A percentile compares a stretch with the other conserved stretches of the same genome.
These are phyloP conservation scores for Quercus wislizeni DNA, from an alignment of 306 rosid species.

Conservation along the genomic window DNA sequence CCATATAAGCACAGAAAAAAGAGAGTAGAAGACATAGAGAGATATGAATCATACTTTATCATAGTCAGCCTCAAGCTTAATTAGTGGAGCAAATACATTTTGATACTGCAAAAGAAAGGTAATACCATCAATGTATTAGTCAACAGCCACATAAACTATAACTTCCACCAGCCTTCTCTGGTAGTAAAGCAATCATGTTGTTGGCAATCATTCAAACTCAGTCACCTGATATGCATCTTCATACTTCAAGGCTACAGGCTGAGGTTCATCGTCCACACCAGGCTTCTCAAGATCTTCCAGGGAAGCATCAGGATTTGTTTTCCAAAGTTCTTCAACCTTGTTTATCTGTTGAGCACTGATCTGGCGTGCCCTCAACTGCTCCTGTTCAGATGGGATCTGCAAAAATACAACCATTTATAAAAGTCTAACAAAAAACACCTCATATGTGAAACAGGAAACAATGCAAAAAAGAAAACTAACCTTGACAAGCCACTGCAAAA, in stretches of 20 bases:
- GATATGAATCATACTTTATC: slow-evolving; percentile 61
- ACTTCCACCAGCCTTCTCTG: slow-evolving; percentile 5
- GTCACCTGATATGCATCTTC: slow-evolving; percentile 99
- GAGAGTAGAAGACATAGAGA: neutral
- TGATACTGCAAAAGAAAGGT: slow-evolving; percentile 65
- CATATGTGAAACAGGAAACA: slow-evolving; percentile 4
- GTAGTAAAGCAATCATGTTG: neutral
- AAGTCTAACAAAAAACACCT: neutral
- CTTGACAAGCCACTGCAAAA: slow-evolving; percentile 99
- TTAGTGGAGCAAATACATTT: slow-evolving; percentile 99
- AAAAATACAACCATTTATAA: slow-evolving; percentile 23
- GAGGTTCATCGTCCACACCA: slow-evolving; percentile 99
- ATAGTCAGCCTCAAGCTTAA: slow-evolving; percentile 99
- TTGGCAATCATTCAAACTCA: slow-evolving; percentile 12
- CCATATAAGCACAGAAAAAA: neutral
- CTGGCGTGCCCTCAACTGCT: slow-evolving; percentile 99
- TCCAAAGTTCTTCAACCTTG: slow-evolving; percentile 98
- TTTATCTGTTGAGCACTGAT: slow-evolving; percentile 99
- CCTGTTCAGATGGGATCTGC: slow-evolving; percentile 98
- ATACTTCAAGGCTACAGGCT: slow-evolving; percentile 85
- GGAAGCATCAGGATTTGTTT: slow-evolving; percentile 97
- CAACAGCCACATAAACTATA: slow-evolving; percentile 16
- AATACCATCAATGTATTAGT: slow-evolving; percentile 21
- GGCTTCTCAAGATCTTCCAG: slow-evolving; percentile 99
- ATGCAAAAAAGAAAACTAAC: slow-evolving; percentile 36